Evolutionary conservation across 805 yeast species (phyloP).

Genomic region (Candida pini): DNA sequence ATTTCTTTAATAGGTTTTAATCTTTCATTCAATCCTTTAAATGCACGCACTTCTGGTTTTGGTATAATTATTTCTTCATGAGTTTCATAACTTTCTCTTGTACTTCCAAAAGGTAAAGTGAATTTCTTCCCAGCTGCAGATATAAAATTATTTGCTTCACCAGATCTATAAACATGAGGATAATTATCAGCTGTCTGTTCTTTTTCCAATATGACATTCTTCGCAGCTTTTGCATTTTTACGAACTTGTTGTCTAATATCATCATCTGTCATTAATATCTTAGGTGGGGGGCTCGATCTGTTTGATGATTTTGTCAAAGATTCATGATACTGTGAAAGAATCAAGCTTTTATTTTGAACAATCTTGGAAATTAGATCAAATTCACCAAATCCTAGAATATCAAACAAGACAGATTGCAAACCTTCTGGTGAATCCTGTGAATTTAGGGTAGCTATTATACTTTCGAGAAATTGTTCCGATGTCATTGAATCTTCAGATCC

Average conservation of each 20-base stretch:
- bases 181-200: conserved; percentile 46
- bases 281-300: conserved; percentile 8
- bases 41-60: conserved; percentile 43
- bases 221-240: conserved; percentile 44
- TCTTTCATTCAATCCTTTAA: conserved; percentile 37
- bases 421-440: conserved; percentile 45
- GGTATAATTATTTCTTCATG: conserved; percentile 83
- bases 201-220: conserved; percentile 43
- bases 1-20: conserved; percentile 56
- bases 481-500: conserved; percentile 13
- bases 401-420: conserved; percentile 68
- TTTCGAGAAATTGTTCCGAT: conserved; percentile 20
- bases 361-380: conserved; percentile 70
- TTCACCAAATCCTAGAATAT: conserved; percentile 80
- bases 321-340: conserved; percentile 19
- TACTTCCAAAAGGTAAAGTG: conserved; percentile 76
- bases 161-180: conserved; percentile 80
- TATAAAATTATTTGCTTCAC: conserved; percentile 63
- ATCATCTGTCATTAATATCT: conserved; percentile 47
- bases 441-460: conserved; percentile 29
- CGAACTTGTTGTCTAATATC: conserved; percentile 50
- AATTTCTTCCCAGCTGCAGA: conserved; percentile 78
- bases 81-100: conserved; percentile 48
- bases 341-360: conserved; percentile 38
- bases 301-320: conserved; percentile 2